Base-by-base conservation (phyloP, 2,329 filamentous ascomycete genomes). In the Piedraia hortae region DNA sequence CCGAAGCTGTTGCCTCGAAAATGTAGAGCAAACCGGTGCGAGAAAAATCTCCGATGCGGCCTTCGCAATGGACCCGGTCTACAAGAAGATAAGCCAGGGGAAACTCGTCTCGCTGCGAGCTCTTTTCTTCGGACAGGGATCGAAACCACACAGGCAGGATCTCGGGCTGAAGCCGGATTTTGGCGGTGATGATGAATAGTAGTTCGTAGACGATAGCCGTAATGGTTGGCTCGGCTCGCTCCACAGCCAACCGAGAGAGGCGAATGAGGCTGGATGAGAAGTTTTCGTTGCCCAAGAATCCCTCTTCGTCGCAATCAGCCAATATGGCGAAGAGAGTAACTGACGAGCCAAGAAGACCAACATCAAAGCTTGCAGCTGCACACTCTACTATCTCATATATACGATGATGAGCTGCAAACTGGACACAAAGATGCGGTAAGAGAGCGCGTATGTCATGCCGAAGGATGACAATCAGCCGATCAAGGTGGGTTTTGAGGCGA, bases 51-150 rank as follows among this genome's bases (percentile, higher is more conserved):
- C 85, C 85, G 10, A 88, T 72, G 25, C 82, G 69, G 18, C 85
- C 85, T 41, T 91, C 82, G 33, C 89, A 72, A 39, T 97, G 82
- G 23, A 97, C 88, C 41, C 90, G 89, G 42, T 97, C 80, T 41
- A 97, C 74, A 32, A 97, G 54, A 18, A 93, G 61, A 42, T 93
- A 93, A 47, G 91, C 93, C 2, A 97, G 50, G 1, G 85, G 85
- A 33, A 97, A 97, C 38, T 93, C 82, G 32, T 78, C 73, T 42
- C 78, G 56, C 39, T 88, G 72, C 4, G 74, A 85, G 31, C 63
- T 65, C 23, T 70, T 59, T 28, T 60, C 56, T 24, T 56, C 53
- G 16, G 55, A 34, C 43, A 51, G 27, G 2, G 46, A 62, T 31
- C 70, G 72, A 48, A 97, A 97, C 85, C 85, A 97, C 9, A 77